Conservation (phyloP, 148 eudicot genomes). For the Chenopodium quinoa region DNA sequence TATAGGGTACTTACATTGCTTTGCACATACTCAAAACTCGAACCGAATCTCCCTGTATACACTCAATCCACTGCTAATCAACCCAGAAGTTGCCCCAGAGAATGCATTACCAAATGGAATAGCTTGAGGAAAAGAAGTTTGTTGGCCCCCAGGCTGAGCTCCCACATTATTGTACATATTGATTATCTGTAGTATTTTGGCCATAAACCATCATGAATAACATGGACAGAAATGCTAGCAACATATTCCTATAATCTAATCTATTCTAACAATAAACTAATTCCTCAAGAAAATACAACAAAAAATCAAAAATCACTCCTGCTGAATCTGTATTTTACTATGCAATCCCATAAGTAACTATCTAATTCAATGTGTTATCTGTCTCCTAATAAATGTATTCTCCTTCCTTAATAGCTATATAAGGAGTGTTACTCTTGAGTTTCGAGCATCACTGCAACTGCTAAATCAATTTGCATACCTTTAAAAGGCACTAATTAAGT, state of each 20-base stretch:
- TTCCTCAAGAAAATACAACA: background rate
- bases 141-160: slow-evolving; percentile 48
- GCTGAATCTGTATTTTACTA: background rate
- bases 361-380: background rate
- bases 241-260: background rate
- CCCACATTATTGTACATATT: slow-evolving; percentile 81
- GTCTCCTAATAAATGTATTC: background rate
- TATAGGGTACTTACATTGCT: slow-evolving; percentile 73
- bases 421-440: background rate
- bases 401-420: no score
- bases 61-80: slow-evolving; percentile 79
- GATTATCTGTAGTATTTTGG: slow-evolving; percentile 16
- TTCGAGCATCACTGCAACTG: background rate
- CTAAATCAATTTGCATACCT: background rate
- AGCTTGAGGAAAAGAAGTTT: slow-evolving; percentile 48
- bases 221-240: background rate
- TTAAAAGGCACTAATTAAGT: background rate
- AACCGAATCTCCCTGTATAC: slow-evolving; percentile 97
- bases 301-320: background rate
- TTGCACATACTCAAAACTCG: slow-evolving; percentile 93
- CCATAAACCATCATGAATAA: background rate
- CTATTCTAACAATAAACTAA: background rate
- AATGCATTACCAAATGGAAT: slow-evolving; percentile 78
- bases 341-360: background rate
- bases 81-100: slow-evolving; percentile 63